Percentiles rank a stretch among this genome's conserved stretches.
phyloP scores from a whole-genome alignment of 495 filamentous ascomycete genomes.

The Neurospora intermedia region DNA sequence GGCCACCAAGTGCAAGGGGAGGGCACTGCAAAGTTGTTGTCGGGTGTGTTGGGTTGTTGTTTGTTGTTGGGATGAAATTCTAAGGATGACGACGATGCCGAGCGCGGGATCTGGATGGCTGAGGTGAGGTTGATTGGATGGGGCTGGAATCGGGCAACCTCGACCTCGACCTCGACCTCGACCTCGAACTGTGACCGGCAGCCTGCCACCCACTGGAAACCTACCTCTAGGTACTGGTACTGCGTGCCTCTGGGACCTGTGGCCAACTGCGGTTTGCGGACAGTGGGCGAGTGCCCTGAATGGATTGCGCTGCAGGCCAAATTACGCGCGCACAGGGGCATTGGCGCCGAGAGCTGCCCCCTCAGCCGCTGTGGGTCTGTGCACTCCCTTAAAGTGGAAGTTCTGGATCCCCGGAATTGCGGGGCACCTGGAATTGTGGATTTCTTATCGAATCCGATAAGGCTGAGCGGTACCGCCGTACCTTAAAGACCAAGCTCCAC shows the following conservation, averaged over 20 bases:
- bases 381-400: background rate
- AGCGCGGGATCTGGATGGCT: background rate
- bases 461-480: background rate
- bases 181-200: background rate
- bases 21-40: background rate
- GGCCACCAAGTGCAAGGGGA: background rate
- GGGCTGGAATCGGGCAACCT: background rate
- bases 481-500: background rate
- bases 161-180: background rate
- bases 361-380: background rate
- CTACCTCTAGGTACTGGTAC: background rate
- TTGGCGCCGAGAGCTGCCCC: background rate
- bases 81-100: background rate
- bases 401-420: background rate
- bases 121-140: background rate
- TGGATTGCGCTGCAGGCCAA: background rate
- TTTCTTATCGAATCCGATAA: background rate
- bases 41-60: background rate
- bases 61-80: background rate
- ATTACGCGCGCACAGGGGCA: background rate
- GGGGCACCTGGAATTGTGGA: background rate
- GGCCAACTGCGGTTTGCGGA: background rate
- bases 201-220: background rate
- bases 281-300: background rate
- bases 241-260: background rate